Base-by-base conservation (phyloP, 2,329 filamentous ascomycete species). In the Hymenoscyphus scutula region DNA sequence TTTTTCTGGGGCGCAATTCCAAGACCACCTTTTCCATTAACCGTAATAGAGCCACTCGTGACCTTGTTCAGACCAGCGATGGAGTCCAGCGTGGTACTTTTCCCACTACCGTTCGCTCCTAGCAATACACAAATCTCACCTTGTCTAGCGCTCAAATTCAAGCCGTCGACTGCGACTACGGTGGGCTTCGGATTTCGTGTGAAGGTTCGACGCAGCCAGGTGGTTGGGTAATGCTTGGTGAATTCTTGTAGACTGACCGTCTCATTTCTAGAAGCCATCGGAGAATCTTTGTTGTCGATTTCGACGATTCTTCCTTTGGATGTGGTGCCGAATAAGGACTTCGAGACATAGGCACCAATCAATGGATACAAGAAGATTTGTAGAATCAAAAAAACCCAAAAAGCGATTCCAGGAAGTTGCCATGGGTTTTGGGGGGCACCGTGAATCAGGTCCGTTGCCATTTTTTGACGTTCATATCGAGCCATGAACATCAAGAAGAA, bases 1-100 rank as follows among this genome's bases (percentile, higher is more conserved):
- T 97, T 97, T 79, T 94, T 93, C 74, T 97, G 93, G 0, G 93
- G 93, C 62, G 92, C 94, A 51, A 96, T 87, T 15, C 93, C 93
- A 23, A 97, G 82, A 0, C 91, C 91, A 10, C 90, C 90, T 10
- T 86, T 88, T 0, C 88, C 88, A 67, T 93, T 88, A 54, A 97
- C 88, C 27, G 84, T 85, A 67, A 97, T 95, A 2, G 82, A 81
- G 2, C 93, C 93, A 62, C 83, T 86, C 0, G 90, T 92, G 25
- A 94, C 81, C 53, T 85, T 89, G 69, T 89, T 91, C 58, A 94
- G 83, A 2, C 93, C 93, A 11, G 92, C 90, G 67, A 97, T 93
- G 5, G 90, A 89, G 72, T 97, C 91, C 3, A 97, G 81, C 0
- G 92, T 96, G 0, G 93, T 97, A 60, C 88, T 92, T 75, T 97